Base-by-base conservation (phyloP, 768 basidiomycete genomes). In the Lentinula aciculospora region DNA sequence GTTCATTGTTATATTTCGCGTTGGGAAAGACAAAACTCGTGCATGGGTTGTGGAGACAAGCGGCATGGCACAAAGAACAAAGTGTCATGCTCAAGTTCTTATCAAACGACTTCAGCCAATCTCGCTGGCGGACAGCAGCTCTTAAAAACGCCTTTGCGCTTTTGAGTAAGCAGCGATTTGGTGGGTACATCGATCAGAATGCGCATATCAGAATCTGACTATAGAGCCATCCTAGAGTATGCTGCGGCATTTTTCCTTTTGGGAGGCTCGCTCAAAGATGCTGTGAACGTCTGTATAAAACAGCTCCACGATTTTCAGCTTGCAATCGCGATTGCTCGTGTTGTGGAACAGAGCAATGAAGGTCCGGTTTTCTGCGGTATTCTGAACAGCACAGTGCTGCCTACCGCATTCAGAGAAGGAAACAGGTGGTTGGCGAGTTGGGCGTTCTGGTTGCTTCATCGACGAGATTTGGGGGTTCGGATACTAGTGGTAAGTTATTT, bases 191-290 rank as follows among this genome's bases (percentile, higher is more conserved):
- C 6, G 23, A 25, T 17, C n/a, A 29, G 29, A 44, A 6, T 9
- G 10, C 47, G n/a, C 51, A 32, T 55, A 23, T 40, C 42, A 28
- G 42, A 67, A 27, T 49, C 62, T 53, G 17, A 21, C 23, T 10
- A 19, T 39, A 47, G 46, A 9, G 27, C 25, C 29, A 23, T 7
- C 19, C 12, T 67, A 98, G 97, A 94, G 68, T 98, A 98, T 66
- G 95, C 97, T n/a, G 94, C 94, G 0, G 95, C 94, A 1, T 99
- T 99, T 74, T 99, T 99, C 76, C 77, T 99, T 40, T 81, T 99
- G 0, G 96, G 93, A 7, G 88, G 86, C 23, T 85, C 86, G 42
- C 72, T 96, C 34, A 91, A 89, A 69, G 97, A 98, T 62, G 95
- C 96, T 2, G 89, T 94, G 31, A 89, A 84, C 62, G 89, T 99